phyloP scores from a whole-genome alignment of 306 rosid species.

The Hippophae gyantsensis region DNA sequence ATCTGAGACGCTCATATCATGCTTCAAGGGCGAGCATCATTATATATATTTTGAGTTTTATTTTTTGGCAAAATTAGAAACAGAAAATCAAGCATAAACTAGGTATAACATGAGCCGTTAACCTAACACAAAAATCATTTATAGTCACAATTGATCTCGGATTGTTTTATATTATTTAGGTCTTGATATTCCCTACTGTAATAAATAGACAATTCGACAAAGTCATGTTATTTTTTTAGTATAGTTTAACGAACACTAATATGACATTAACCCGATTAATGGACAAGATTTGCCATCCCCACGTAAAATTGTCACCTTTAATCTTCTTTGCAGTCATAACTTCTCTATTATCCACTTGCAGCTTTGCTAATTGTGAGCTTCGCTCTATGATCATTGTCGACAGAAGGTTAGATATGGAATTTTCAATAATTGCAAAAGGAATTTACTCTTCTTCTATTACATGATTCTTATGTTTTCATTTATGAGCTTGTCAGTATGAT shows the following conservation, averaged over 20 bases:
- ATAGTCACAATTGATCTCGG: no score
- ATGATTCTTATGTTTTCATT: constrained; percentile 15
- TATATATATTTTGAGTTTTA: no score
- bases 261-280: no score
- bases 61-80: no score
- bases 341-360: constrained; percentile 29
- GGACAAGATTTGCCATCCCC: no score
- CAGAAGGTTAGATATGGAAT: constrained; percentile 35
- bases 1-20: no score
- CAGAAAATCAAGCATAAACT: neutral
- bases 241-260: no score
- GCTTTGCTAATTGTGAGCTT: constrained; percentile 68
- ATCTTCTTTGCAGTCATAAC: neutral
- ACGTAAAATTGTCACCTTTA: neutral
- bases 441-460: neutral
- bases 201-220: neutral
- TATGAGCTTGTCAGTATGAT: constrained; percentile 31
- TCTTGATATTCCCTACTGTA: no score
- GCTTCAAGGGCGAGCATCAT: no score
- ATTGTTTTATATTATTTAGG: no score
- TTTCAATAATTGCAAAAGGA: constrained; percentile 3
- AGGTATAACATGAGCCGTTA: neutral
- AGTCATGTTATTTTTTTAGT: no score
- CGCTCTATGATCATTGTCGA: constrained; percentile 59
- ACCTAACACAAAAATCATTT: no score